Evolutionary conservation across 768 basidiomycete species (phyloP), one percentile per base, ranked within the genome.

Genomic region (Fibroporia radiculosa): DNA sequence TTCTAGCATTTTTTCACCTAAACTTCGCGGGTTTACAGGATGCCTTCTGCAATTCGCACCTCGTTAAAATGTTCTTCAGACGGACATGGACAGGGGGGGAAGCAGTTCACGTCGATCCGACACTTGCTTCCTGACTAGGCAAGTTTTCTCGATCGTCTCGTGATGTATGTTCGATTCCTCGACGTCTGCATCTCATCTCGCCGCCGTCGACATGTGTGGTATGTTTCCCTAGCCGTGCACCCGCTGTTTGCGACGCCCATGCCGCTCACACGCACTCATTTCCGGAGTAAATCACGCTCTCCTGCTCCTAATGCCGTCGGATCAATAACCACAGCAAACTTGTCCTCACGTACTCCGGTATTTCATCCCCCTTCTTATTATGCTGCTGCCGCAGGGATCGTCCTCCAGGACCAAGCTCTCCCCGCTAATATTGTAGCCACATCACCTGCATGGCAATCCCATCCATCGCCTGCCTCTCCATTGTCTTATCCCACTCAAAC

Each of bases 281-380:
- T 47, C 6, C 42, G 54, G 6, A 49, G 29, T 28, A 55, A 52
- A 23, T 55, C 54, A 1, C 50, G 54, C 13, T 55, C 54, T 24
- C 50, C 48, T 13, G 50, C 53, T 11, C 53, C 48, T 5, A 28
- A 27, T 18, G 26, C 28, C 26, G 10, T 39, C 23, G 12, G 19
- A 19, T 20, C 29, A 2, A 36, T 33, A 19, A 19, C 45, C 5
- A n/a, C n/a, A 8, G 4, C 31, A 25, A 16, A 13, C 25, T 14
- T 27, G 20, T 33, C 49, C n/a, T 49, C 53, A 39, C 57, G 57
- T 6, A 49, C 56, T 20, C 61, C 58, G 8, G 46, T 50, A 4
- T 66, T 66, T 33, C 49, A 57, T 6, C 65, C 65, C 3, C 64
- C 65, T 0, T 64, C 65, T 19, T 59, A 63, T 47, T 66, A 65